These are phyloP conservation scores for Rhazya stricta DNA, from an alignment of 257 asterid species.

Conservation along the genomic window DNA sequence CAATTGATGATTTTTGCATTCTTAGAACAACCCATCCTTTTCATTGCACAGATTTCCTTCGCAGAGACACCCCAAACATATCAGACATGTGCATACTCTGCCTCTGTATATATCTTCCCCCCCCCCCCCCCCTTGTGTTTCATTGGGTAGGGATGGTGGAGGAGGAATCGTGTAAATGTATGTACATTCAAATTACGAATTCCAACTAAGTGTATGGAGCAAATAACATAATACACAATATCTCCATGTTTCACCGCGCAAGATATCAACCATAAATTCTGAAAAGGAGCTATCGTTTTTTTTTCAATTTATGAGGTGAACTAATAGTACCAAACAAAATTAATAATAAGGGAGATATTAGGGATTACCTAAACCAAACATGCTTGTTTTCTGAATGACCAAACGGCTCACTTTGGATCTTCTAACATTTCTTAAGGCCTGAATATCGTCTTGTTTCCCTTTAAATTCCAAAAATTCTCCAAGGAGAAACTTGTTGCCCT, in stretches of 20 bases:
- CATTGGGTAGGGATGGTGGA: too few relatives aligned
- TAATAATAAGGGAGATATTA: neutral
- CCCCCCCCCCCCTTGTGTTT: neutral
- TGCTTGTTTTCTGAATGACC: constrained; percentile 82
- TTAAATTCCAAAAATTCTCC: constrained; percentile 90
- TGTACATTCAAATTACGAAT: neutral
- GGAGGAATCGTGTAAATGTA: neutral
- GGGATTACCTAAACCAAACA: constrained; percentile 79
- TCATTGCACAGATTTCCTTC: neutral
- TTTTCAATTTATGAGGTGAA: neutral
- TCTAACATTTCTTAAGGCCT: constrained; percentile 52
- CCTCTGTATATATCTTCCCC: neutral
- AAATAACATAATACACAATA: neutral
- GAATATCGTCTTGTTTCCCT: constrained; percentile 81
- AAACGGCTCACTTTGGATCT: constrained; percentile 81
- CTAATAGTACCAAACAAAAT: neutral
- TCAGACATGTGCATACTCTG: neutral
- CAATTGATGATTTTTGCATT: neutral
- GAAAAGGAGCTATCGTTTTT: neutral
- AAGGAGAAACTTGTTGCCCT: constrained; percentile 59
- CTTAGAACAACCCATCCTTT: neutral
- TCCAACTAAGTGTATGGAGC: neutral
- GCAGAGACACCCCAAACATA: neutral
- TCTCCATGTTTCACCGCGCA: too few relatives aligned
- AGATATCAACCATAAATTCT: neutral